phyloP scores from a whole-genome alignment of 305 asterid species.

The Ajuga reptans region DNA sequence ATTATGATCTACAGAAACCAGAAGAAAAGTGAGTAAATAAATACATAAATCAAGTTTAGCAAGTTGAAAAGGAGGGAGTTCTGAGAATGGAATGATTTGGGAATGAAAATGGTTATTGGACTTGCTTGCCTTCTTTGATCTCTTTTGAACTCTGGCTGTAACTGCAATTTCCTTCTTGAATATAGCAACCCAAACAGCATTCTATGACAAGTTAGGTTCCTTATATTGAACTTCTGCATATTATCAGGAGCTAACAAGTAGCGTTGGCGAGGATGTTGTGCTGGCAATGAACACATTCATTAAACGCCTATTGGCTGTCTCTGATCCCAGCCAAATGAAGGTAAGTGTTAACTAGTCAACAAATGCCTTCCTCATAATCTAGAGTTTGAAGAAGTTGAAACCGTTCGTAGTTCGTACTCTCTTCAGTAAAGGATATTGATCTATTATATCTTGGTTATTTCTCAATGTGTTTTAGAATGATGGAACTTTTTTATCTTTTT shows the following conservation, averaged over 20 bases:
- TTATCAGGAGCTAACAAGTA: slow-evolving; percentile 74
- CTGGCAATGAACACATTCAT: slow-evolving; percentile 86
- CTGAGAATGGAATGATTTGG: slow-evolving; percentile 6
- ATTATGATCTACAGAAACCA: slow-evolving; percentile 4
- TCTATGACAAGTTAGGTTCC: neutral
- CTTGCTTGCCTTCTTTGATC: slow-evolving; percentile 2
- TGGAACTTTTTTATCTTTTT: neutral
- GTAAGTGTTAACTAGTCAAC: slow-evolving; percentile 31
- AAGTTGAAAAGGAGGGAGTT: neutral
- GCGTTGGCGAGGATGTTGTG: slow-evolving; percentile 80
- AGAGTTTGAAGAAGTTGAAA: slow-evolving; percentile 1
- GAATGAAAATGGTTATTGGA: neutral
- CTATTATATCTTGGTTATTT: neutral
- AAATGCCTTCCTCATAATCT: neutral
- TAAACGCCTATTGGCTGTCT: slow-evolving; percentile 72
- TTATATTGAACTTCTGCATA: slow-evolving; percentile 16
- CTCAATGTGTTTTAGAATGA: neutral
- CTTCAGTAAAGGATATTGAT: neutral
- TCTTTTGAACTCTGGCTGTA: neutral
- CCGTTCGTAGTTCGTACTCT: neutral
- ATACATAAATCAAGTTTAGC: neutral
- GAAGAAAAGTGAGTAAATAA: neutral
- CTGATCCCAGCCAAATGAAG: slow-evolving; percentile 91
- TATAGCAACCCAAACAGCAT: neutral
- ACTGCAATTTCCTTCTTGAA: neutral